A percentile compares a stretch with the other conserved stretches of the same genome.
Evolutionary conservation across 2,329 filamentous ascomycete species (phyloP).

Genomic region (Talaromyces funiculosus): DNA sequence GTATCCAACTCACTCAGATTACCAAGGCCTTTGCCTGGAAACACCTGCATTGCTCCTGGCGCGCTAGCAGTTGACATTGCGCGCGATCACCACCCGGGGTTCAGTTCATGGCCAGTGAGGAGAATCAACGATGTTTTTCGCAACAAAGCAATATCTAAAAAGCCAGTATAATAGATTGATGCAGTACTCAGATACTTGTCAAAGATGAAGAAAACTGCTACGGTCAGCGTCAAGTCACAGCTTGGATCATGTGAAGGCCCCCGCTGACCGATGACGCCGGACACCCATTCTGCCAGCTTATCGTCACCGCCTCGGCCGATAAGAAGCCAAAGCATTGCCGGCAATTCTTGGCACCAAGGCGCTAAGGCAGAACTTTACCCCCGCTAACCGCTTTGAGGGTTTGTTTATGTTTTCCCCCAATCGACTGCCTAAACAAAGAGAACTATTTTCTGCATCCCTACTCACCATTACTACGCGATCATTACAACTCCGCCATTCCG

Average conservation of each 20-base stretch:
- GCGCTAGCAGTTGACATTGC: constrained; percentile 33
- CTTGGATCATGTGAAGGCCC: constrained; percentile 24
- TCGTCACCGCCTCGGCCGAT: constrained; percentile 8
- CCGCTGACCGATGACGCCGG: constrained; percentile 10
- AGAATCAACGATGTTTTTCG: background rate
- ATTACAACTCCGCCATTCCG: background rate
- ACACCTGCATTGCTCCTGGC: constrained; percentile 51
- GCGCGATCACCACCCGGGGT: constrained; percentile 12
- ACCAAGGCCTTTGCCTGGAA: constrained; percentile 62
- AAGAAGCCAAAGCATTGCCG: background rate
- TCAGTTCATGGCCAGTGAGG: constrained; percentile 8
- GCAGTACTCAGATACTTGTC: background rate
- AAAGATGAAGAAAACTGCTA: background rate
- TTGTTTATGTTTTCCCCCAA: constrained; percentile 30
- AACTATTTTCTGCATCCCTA: background rate
- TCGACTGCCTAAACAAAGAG: constrained; percentile 9
- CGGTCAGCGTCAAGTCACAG: background rate
- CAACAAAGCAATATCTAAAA: background rate
- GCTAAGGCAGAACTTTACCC: background rate
- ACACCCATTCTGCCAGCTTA: constrained; percentile 17
- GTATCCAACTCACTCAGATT: constrained; percentile 46
- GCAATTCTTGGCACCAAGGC: background rate
- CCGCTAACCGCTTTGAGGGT: constrained; percentile 18
- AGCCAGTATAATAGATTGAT: background rate
- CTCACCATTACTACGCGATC: background rate